Conservation (phyloP, 139 green algal genomes). For the Micractinium conductrix region DNA sequence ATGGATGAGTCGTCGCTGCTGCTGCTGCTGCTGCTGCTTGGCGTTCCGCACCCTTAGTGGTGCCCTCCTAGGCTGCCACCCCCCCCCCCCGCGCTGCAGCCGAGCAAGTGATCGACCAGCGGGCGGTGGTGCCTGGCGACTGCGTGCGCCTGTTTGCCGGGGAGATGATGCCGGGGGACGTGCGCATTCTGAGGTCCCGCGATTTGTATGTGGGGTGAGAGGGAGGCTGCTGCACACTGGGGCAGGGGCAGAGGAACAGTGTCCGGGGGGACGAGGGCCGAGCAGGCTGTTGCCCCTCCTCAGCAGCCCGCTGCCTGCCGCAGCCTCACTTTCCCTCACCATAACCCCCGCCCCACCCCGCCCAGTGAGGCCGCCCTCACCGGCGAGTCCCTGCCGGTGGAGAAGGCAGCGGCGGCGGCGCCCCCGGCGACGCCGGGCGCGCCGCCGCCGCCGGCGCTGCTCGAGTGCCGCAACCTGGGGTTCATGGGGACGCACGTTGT, state of each 20-base stretch:
- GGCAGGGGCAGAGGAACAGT: not conserved
- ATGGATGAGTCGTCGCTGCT: too few species aligned
- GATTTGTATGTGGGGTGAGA: conserved; percentile 29
- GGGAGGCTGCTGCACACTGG: not conserved
- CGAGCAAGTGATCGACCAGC: not conserved
- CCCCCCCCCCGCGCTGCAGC: not conserved
- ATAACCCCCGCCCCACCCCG: not conserved
- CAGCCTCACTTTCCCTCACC: not conserved
- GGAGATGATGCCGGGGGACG: conserved; percentile 29
- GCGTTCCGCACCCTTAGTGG: not conserved
- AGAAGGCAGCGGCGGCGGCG: not conserved
- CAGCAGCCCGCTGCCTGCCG: not conserved
- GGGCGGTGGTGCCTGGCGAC: conserved; percentile 31
- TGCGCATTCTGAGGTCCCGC: conserved; percentile 10
- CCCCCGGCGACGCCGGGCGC: too few species aligned
- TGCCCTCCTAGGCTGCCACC: too few species aligned
- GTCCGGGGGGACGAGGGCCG: too few species aligned
- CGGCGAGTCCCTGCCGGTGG: conserved; percentile 32
- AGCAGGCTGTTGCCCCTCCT: not conserved
- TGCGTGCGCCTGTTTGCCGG: conserved; percentile 12
- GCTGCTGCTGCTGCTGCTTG: too few species aligned
- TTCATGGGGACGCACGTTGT: conserved; percentile 33
- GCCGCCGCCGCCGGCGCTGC: not conserved
- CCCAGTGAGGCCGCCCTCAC: conserved; percentile 27
- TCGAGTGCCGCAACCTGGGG: conserved; percentile 23